phyloP scores from a whole-genome alignment of 2,329 filamentous ascomycete genomes.

The Aspergillus fijiensis region DNA sequence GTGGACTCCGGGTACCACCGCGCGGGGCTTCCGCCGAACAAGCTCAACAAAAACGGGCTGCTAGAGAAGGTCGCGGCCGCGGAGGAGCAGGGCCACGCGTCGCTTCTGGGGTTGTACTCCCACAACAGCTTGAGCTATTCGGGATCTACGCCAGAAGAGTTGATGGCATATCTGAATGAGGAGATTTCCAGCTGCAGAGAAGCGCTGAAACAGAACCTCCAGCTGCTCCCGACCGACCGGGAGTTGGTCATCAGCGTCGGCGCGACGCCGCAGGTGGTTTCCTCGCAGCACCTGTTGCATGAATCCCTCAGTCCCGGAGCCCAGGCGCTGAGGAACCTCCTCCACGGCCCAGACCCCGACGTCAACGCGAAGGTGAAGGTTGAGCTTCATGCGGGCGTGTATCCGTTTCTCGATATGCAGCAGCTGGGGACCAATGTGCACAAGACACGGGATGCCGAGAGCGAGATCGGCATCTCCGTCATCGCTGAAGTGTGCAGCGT shows the following conservation, averaged over 20 bases:
- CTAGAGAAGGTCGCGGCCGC: conserved; percentile 28
- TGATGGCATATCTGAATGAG: conserved; percentile 57
- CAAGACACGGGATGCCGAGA: conserved; percentile 30
- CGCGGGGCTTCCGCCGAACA: conserved; percentile 62
- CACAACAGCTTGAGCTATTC: conserved; percentile 73
- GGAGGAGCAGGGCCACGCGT: conserved; percentile 29
- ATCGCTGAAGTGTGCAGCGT: conserved; percentile 70
- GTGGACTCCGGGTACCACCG: conserved; percentile 72
- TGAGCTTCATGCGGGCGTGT: conserved; percentile 75
- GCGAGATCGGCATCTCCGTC: conserved; percentile 65
- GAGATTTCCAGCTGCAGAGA: conserved; percentile 56
- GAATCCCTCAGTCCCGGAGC: conserved; percentile 35
- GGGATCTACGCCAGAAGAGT: conserved; percentile 54
- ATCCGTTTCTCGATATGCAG: conserved; percentile 74
- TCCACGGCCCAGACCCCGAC: conserved; percentile 13
- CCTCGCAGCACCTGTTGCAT: conserved; percentile 59
- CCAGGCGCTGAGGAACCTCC: conserved; percentile 29
- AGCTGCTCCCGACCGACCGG: conserved; percentile 14
- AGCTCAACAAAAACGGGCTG: conserved; percentile 38
- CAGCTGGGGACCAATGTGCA: conserved; percentile 71
- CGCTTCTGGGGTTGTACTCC: conserved; percentile 66
- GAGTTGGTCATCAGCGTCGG: conserved; percentile 66
- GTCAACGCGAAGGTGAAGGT: conserved; percentile 43
- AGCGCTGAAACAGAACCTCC: conserved; percentile 26
- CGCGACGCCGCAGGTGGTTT: conserved; percentile 71